These are phyloP conservation scores for Colletotrichum truncatum DNA, from an alignment of 2,329 filamentous ascomycete genomes.

Conservation along the genomic window DNA sequence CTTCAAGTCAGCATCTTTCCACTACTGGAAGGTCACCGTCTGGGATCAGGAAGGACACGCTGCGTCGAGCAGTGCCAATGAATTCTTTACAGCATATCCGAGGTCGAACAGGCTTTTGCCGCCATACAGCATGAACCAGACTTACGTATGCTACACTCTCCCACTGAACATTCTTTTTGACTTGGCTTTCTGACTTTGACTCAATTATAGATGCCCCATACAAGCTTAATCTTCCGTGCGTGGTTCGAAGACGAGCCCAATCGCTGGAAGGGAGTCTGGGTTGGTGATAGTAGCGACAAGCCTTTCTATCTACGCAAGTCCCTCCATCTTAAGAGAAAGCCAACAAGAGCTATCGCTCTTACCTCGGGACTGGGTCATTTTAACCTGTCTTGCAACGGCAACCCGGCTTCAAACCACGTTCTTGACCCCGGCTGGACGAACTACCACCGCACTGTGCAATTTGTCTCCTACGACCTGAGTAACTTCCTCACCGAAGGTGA, in stretches of 20 bases:
- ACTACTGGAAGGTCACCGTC: constrained; percentile 46
- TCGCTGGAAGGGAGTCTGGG: constrained; percentile 50
- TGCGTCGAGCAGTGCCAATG: constrained; percentile 38
- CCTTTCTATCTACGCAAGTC: constrained; percentile 48
- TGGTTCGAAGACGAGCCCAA: constrained; percentile 51
- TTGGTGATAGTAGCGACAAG: constrained; percentile 49
- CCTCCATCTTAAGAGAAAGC: constrained; percentile 39
- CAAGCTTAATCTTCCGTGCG: constrained; percentile 49
- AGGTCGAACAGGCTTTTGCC: constrained; percentile 43
- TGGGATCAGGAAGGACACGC: constrained; percentile 43
- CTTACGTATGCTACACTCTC: constrained; percentile 36
- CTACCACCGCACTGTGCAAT: constrained; percentile 50
- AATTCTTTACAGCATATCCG: constrained; percentile 50
- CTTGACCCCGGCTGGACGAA: constrained; percentile 50
- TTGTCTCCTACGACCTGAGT: constrained; percentile 53
- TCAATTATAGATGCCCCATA: constrained; percentile 45
- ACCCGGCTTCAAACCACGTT: constrained; percentile 43
- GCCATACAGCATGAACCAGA: constrained; percentile 52
- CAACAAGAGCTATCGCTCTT: constrained; percentile 43
- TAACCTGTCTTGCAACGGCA: constrained; percentile 47
- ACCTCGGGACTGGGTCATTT: constrained; percentile 50
- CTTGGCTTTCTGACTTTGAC: background rate
- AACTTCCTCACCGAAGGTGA: constrained; percentile 37
- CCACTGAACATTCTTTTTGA: too few species aligned
- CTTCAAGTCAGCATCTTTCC: constrained; percentile 44